Percentiles rank a stretch among this genome's conserved stretches.
Conservation (phyloP, 345 rosid species). For the Eucalyptus curtisii region DNA sequence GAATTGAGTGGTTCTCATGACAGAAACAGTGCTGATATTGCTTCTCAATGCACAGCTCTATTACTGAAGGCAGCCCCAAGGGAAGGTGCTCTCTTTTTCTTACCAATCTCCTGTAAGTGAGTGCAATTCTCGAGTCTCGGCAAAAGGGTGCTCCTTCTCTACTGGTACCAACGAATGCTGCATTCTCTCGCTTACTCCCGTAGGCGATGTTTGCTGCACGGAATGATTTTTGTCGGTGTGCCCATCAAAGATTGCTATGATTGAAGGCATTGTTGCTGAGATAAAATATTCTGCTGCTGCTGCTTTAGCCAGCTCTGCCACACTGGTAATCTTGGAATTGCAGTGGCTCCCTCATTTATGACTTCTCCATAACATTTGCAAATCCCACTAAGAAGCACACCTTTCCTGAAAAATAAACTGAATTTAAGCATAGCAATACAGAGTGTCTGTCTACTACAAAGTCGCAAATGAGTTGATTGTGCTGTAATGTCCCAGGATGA, state of each 20-base stretch:
- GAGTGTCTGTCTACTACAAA: background rate
- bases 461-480: background rate
- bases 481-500: background rate
- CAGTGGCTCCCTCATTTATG: slow-evolving; percentile 52
- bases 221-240: too few relatives aligned
- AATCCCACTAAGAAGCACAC: background rate
- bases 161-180: slow-evolving; percentile 28
- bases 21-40: slow-evolving; percentile 34
- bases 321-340: slow-evolving; percentile 15
- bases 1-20: slow-evolving; percentile 36
- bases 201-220: too few relatives aligned
- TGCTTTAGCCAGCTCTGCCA: too few relatives aligned
- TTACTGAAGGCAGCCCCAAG: slow-evolving; percentile 74
- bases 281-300: too few relatives aligned
- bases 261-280: too few relatives aligned
- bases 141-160: slow-evolving; percentile 19
- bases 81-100: slow-evolving; percentile 78
- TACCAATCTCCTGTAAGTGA: slow-evolving; percentile 61
- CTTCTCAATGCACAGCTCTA: slow-evolving; percentile 68
- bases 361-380: too few relatives aligned
- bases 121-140: slow-evolving; percentile 45
- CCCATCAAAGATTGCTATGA: too few relatives aligned
- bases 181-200: too few relatives aligned
- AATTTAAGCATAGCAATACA: background rate
- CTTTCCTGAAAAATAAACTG: background rate